Base-by-base conservation (phyloP, 2,329 filamentous ascomycete genomes). In the Waltergamsia citrina region DNA sequence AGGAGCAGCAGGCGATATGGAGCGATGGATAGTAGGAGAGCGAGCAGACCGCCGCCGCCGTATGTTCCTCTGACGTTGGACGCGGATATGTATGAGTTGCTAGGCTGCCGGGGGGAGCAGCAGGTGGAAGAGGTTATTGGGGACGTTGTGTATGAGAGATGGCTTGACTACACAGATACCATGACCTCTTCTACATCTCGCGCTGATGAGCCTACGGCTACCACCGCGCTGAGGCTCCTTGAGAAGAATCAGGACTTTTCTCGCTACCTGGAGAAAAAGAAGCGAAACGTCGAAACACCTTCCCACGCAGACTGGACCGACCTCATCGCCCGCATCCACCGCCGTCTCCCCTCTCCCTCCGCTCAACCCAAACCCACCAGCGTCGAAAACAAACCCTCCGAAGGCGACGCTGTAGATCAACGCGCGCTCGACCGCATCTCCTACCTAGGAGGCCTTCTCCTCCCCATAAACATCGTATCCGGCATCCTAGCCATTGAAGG, bases 361-460 rank as follows among this genome's bases (percentile, higher is more conserved):
- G 2, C 40, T 35, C 2, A 21, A 19, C 1, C 37, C 39, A 16
- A 34, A 40, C 7, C 40, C 28, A 4, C 32, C 23, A 15, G 9
- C 12, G 25, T 11, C 15, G 23, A 34, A 14, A 25, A 26, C 19
- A 38, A 35, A 15, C 14, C 8, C 23, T 37, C 3, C 8, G 36
- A 41, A 3, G 29, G 40, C 1, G 44, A 43, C 6, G 50, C 57
- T 21, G 50, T 54, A 35, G 60, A 60, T 40, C 45, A 61, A 34
- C 54, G 57, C 12, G 56, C 59, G 15, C 54, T 70, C 7, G 59
- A 67, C 46, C 61, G 67, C 6, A 60, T 71, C 11, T 53, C 62
- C 2, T 71, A 71, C 46, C 54, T 71, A 9, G 67, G 66, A 31
- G 67, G 65, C 1, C 45, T 70, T 2, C 49, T 71, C 5, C 54